Conservation (phyloP, 495 filamentous ascomycete species). For the Astrocystis sublimbata region DNA sequence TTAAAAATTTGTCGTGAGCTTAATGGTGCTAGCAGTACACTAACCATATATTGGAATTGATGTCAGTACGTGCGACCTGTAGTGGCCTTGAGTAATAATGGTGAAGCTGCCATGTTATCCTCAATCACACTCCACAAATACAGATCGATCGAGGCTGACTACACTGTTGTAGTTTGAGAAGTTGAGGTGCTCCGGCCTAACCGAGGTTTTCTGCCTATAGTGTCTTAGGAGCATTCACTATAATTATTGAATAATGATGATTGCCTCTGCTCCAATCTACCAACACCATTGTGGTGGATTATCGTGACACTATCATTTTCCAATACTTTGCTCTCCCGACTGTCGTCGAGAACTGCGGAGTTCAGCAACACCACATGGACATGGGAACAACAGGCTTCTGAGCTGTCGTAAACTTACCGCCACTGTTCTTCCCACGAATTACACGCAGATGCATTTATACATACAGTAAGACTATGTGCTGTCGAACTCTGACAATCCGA, state of each 20-base stretch:
- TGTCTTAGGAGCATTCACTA: too few species aligned
- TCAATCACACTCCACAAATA: background rate
- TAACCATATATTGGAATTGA: too few species aligned
- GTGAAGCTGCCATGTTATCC: background rate
- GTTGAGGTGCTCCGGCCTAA: background rate
- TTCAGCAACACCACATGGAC: background rate
- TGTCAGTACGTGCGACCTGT: background rate
- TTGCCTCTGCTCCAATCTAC: too few species aligned
- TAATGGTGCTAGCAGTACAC: too few species aligned
- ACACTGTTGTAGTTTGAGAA: too few species aligned
- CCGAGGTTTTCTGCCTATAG: too few species aligned
- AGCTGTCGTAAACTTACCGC: background rate
- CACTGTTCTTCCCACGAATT: background rate
- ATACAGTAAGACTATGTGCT: background rate
- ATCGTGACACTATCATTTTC: too few species aligned
- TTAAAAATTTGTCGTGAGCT: too few species aligned
- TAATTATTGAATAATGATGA: too few species aligned
- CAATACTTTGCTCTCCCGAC: too few species aligned
- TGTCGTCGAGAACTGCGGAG: background rate
- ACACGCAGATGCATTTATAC: background rate
- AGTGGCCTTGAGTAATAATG: background rate
- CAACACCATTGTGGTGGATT: too few species aligned
- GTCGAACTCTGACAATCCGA: background rate
- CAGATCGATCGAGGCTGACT: background rate
- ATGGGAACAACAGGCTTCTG: too few species aligned